These are phyloP conservation scores for Phanerochaete carnosa DNA, from an alignment of 768 basidiomycete genomes.

Conservation along the genomic window DNA sequence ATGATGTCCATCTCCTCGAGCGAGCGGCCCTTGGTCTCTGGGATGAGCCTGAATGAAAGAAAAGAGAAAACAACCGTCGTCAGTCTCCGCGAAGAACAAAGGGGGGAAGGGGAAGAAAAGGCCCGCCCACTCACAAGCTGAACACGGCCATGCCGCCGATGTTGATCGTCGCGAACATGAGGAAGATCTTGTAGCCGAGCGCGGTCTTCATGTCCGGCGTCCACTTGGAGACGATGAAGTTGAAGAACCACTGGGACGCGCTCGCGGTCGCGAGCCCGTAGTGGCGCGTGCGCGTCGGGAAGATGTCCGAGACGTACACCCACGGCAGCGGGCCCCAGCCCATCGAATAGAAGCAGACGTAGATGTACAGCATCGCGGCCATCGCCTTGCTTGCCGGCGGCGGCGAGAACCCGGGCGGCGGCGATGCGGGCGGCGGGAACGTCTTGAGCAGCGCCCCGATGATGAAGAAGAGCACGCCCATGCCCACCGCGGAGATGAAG, in stretches of 20 bases:
- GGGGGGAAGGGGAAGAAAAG: background rate
- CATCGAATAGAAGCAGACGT: constrained; percentile 86
- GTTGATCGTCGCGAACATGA: constrained; percentile 76
- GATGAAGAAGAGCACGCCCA: constrained; percentile 80
- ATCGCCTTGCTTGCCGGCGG: constrained; percentile 65
- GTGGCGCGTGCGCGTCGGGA: constrained; percentile 80
- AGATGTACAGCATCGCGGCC: constrained; percentile 86
- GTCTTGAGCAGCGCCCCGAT: constrained; percentile 82
- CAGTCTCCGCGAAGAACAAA: constrained; percentile 15
- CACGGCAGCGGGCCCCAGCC: constrained; percentile 73
- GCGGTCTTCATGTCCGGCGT: constrained; percentile 60
- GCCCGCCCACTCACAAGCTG: constrained; percentile 51
- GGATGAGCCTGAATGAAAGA: constrained; percentile 32
- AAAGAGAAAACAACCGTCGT: too few relatives aligned
- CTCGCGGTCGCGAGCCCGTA: constrained; percentile 76
- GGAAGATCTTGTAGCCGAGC: constrained; percentile 71
- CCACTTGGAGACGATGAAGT: constrained; percentile 70
- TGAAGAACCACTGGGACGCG: constrained; percentile 82
- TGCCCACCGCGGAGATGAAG: constrained; percentile 71
- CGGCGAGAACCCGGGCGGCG: constrained; percentile 23
- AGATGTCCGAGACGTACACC: constrained; percentile 75
- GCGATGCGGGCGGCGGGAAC: constrained; percentile 49
- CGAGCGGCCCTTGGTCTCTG: constrained; percentile 39
- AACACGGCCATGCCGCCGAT: constrained; percentile 68
- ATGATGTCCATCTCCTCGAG: constrained; percentile 56